Base-by-base conservation (phyloP, 2,329 filamentous ascomycete species). In the Periglandula ipomoeae region DNA sequence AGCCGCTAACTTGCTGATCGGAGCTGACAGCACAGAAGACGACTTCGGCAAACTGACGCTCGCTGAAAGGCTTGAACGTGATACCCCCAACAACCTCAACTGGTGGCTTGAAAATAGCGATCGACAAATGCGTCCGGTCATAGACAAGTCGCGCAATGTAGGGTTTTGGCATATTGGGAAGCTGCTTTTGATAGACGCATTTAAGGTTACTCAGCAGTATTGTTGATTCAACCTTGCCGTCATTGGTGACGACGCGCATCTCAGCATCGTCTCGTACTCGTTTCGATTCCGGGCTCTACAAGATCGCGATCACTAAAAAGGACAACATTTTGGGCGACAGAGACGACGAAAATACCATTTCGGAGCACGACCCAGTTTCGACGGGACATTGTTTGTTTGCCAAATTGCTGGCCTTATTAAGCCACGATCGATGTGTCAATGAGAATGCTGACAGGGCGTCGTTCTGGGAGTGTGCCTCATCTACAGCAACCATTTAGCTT, bases 91-190 rank as follows among this genome's bases (percentile, higher is more conserved):
- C 86, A n/a, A 95, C 89, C 61, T 96, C 89, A 44, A 96, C 74
- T 1, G 93, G 91, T 59, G 94, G 90, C 73, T 97, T 97, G 58
- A 97, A 88, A 61, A 98, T 97, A 20, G 93, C 93, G 58, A 98
- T 95, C 35, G 89, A 95, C 52, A 97, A 67, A 71, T 98, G 93
- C 5, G 91, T 95, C 46, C 93, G 84, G 67, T 98, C 93, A 70
- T 98, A 98, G 50, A 98, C 93, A 7, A 98, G 81, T 35, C 93
- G 87, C 4, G 93, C 93, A 58, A 98, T 97, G 65, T 98, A 98
- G 63, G 97, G 93, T 67, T 97, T 96, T 13, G 93, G 93, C 93
- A 98, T 98, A 68, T 97, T 97, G 0, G 93, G 93, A 6, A 98
- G 75, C 63, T 98, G 93, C 60, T 97, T 97, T 65, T 98, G 93